phyloP scores from a whole-genome alignment of 345 rosid genomes.

The Gossypium herbaceum region DNA sequence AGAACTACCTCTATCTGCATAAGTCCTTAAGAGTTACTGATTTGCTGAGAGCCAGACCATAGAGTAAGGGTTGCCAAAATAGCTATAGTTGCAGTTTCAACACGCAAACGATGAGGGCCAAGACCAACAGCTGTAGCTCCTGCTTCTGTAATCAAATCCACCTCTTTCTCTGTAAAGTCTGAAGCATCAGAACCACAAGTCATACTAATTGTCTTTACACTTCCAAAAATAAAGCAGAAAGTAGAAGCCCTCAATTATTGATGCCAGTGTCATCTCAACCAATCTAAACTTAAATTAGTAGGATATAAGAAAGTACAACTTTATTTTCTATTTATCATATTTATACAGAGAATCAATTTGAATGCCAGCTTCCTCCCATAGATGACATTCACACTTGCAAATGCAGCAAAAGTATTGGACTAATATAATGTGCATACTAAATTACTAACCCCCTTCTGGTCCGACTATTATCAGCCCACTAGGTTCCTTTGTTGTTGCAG shows the following conservation, averaged over 20 bases:
- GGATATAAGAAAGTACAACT: not conserved
- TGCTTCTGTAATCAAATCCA: slow-evolving; percentile 49
- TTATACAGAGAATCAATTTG: not conserved
- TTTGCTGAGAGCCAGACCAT: slow-evolving; percentile 68
- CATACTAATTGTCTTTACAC: not conserved
- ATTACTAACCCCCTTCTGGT: slow-evolving; percentile 93
- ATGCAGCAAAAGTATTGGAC: not conserved
- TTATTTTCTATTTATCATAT: not conserved
- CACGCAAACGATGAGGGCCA: slow-evolving; percentile 76
- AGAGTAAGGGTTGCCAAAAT: slow-evolving; percentile 72
- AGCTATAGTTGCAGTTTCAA: slow-evolving; percentile 88
- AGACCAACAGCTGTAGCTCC: slow-evolving; percentile 77
- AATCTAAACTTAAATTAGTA: not conserved
- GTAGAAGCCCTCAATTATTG: slow-evolving; percentile 12
- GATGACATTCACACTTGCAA: not conserved
- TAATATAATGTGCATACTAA: slow-evolving; percentile 22
- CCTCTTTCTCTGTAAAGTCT: slow-evolving; percentile 64
- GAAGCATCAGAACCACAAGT: slow-evolving; percentile 15
- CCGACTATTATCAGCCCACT: slow-evolving; percentile 66
- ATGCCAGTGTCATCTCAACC: slow-evolving; percentile 14
- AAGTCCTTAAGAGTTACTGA: slow-evolving; percentile 10
- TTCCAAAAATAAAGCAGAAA: not conserved
- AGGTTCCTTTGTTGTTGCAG: slow-evolving; percentile 40
- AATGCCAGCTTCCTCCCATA: not conserved
- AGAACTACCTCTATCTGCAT: slow-evolving; percentile 11